Evolutionary conservation across 305 asterid species (phyloP), one percentile per base, ranked within the genome.

Genomic region (Fraxinus platypoda): DNA sequence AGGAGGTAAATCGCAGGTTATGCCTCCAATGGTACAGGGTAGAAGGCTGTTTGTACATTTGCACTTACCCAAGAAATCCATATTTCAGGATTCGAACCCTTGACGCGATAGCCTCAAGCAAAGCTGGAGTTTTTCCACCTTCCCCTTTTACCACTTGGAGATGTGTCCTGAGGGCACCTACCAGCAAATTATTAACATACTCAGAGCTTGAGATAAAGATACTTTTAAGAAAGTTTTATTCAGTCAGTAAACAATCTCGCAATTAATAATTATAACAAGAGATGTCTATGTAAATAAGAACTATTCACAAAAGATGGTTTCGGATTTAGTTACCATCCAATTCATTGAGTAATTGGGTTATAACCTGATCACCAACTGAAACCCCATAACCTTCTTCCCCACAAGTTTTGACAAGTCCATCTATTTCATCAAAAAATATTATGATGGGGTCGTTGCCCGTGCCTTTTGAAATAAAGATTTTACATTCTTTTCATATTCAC

Each of bases 311-410:
- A 59, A 49, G 34, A 66, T 84, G 64, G 52, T 73, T 74, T 87
- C 12, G 12, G 8, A 37, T 8, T 34, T 37, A 37, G 43, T 37
- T 37, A 95, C 98, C 99, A 88, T 96, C 98, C 86, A 94, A 33
- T 92, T 94, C 98, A 83, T 93, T 93, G 76, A 96, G 98, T 82
- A 96, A 97, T 87, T 96, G 98, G 86, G 95, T 93, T 90, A 96
- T 93, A 84, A 96, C 99, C 43, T 97, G 93, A 85, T 96, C 98
- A 76, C 98, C 89, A 87, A 96, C 98, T 26, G 98, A 96, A 81
- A 94, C 97, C 80, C 98, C 98, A 80, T 92, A 98, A 83, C 92
- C 92, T 86, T 96, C 98, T 87, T 93, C 91, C 78, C 98, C 97
- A 83, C 97, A 97, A 62, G 88, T 91, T 77, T 86, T 86, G 54